Evolutionary conservation across 805 yeast genomes (phyloP).

Genomic region (Saccharomycopsis fibuligera): DNA sequence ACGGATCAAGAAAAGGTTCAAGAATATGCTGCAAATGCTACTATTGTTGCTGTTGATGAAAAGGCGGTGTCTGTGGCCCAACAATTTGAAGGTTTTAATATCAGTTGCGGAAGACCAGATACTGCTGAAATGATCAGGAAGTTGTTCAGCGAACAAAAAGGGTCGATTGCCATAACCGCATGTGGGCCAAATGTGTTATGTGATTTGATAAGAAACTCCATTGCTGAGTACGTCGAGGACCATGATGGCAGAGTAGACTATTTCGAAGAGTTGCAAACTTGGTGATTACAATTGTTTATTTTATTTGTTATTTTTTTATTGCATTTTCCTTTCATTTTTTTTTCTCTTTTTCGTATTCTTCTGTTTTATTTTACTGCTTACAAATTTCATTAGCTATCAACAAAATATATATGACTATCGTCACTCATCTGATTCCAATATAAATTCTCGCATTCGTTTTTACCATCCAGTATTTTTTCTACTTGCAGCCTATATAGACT

Average conservation of each 20-base stretch:
- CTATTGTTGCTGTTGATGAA: too few species aligned
- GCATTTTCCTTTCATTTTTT: too few species aligned
- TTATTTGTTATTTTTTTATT: not conserved
- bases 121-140: conserved; percentile 33
- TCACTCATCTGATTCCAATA: too few species aligned
- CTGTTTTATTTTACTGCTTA: not conserved
- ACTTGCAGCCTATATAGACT: too few species aligned
- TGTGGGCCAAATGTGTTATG: conserved; percentile 61
- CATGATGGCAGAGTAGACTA: conserved; percentile 52
- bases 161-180: conserved; percentile 46
- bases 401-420: too few species aligned
- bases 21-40: too few species aligned
- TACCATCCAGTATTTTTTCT: too few species aligned
- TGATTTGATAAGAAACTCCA: conserved; percentile 46
- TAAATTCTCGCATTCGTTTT: too few species aligned
- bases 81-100: conserved; percentile 26
- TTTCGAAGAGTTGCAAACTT: conserved; percentile 67
- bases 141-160: conserved; percentile 34
- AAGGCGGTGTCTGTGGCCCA: not conserved
- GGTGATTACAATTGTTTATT: conserved; percentile 36
- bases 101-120: conserved; percentile 41
- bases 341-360: not conserved
- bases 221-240: conserved; percentile 36
- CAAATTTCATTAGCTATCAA: too few species aligned
- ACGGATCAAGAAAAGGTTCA: not conserved